Evolutionary conservation across 768 basidiomycete species (phyloP).

Genomic region (Nidularia pulvinata): DNA sequence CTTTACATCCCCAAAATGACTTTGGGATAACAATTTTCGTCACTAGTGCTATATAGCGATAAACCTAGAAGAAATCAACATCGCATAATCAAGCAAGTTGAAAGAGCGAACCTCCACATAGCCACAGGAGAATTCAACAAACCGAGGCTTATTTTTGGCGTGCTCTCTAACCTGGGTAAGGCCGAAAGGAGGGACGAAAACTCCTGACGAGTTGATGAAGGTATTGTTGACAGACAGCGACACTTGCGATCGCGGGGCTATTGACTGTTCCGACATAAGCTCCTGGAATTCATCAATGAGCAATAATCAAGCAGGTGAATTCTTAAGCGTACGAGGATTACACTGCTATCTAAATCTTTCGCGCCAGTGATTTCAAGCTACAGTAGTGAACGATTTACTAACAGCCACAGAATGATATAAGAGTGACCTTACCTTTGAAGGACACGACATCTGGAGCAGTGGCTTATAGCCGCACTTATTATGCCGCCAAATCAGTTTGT

Average conservation of each 20-base stretch:
- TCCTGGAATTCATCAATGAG: constrained; percentile 43
- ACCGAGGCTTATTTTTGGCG: constrained; percentile 64
- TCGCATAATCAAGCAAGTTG: background rate
- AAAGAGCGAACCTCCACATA: constrained; percentile 51
- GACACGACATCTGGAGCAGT: constrained; percentile 67
- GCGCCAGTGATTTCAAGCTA: constrained; percentile 38
- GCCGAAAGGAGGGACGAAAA: constrained; percentile 41
- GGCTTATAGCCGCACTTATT: constrained; percentile 67
- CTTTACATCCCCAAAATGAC: constrained; percentile 74
- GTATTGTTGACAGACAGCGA: constrained; percentile 29
- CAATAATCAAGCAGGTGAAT: background rate
- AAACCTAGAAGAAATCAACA: constrained; percentile 47
- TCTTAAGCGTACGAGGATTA: constrained; percentile 53
- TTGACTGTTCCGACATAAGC: constrained; percentile 70
- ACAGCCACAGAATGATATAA: background rate
- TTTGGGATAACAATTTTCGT: constrained; percentile 74
- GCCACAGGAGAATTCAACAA: constrained; percentile 73
- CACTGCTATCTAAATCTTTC: constrained; percentile 51
- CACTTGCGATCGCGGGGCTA: constrained; percentile 54
- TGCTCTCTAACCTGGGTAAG: constrained; percentile 45
- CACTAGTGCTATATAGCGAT: constrained; percentile 59
- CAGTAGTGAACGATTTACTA: background rate
- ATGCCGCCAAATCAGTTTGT: constrained; percentile 68
- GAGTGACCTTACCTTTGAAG: constrained; percentile 60
- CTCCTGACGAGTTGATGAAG: constrained; percentile 55